Conservation (phyloP, 1,139 yeast species). For the Hemisphaericaspora xylanilytica region DNA sequence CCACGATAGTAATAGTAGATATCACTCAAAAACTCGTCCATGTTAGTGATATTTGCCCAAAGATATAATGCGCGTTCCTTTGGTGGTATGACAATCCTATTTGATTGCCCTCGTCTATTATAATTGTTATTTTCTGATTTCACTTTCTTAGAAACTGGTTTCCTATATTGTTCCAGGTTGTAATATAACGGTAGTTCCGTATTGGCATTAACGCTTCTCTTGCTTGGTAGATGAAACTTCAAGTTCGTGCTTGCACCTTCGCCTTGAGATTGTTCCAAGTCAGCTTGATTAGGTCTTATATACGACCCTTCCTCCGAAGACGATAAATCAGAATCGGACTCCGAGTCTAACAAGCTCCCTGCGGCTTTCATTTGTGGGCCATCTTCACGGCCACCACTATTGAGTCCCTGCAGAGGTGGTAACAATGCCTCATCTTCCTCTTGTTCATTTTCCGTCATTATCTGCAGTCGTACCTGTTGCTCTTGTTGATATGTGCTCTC, state of each 20-base stretch:
- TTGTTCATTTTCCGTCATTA: conserved; percentile 1
- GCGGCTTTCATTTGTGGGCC: conserved; percentile 4
- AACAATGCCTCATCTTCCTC: conserved; percentile 13
- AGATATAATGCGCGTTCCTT: conserved; percentile 85
- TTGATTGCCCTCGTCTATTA: conserved; percentile 15
- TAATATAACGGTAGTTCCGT: conserved; percentile 10
- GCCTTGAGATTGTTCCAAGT: not conserved
- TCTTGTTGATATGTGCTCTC: conserved; percentile 17
- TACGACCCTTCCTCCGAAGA: conserved; percentile 20
- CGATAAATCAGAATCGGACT: conserved; percentile 36
- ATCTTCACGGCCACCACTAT: conserved; percentile 3
- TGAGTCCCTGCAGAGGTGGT: conserved; percentile 4
- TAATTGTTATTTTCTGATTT: conserved; percentile 14
- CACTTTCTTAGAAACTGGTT: conserved; percentile 8
- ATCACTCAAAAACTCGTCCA: conserved; percentile 81
- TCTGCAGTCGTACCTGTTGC: conserved; percentile 5
- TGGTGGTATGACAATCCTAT: conserved; percentile 43
- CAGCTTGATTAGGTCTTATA: conserved; percentile 10
- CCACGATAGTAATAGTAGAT: conserved; percentile 83
- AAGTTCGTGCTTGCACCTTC: conserved; percentile 6
- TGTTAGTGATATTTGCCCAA: conserved; percentile 93
- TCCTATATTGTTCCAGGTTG: conserved; percentile 9
- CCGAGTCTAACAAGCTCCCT: conserved; percentile 29
- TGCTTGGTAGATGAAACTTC: conserved; percentile 12
- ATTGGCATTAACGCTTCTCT: conserved; percentile 3